Percentiles rank a stretch among this genome's conserved stretches.
phyloP scores from a whole-genome alignment of 805 yeast genomes.

The Phaffomyces opuntiae region DNA sequence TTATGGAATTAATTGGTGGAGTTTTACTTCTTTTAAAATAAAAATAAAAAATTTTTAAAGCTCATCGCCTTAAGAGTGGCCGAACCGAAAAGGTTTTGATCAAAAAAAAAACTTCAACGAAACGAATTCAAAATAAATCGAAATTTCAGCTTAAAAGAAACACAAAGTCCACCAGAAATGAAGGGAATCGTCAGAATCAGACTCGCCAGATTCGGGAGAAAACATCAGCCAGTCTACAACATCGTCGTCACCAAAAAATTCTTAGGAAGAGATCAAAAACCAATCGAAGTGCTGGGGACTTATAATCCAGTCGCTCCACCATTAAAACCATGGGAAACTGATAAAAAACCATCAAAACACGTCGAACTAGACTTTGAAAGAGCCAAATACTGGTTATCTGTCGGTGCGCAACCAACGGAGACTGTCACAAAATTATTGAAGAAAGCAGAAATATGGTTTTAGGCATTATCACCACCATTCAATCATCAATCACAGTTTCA shows the following conservation, averaged over 20 bases:
- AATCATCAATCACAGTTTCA: neutral
- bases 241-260: conserved; percentile 77
- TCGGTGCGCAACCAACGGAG: conserved; percentile 91
- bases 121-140: neutral
- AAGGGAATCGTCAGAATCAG: conserved; percentile 80
- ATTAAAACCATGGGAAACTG: conserved; percentile 50
- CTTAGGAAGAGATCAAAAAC: conserved; percentile 79
- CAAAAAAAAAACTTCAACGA: neutral
- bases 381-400: conserved; percentile 94
- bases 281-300: conserved; percentile 93
- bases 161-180: conserved; percentile 26
- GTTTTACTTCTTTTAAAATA: neutral
- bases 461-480: neutral
- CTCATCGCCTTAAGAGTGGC: conserved; percentile 3
- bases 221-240: conserved; percentile 80
- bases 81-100: neutral
- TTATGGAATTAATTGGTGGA: too few relatives aligned
- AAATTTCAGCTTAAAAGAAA: neutral
- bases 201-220: conserved; percentile 89
- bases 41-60: conserved; percentile 5
- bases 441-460: conserved; percentile 58
- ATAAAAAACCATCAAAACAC: conserved; percentile 63
- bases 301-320: conserved; percentile 81
- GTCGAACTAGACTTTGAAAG: conserved; percentile 80
- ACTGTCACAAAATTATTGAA: conserved; percentile 70